Evolutionary conservation across 495 filamentous ascomycete genomes (phyloP).

Genomic region (Letharia columbiana): DNA sequence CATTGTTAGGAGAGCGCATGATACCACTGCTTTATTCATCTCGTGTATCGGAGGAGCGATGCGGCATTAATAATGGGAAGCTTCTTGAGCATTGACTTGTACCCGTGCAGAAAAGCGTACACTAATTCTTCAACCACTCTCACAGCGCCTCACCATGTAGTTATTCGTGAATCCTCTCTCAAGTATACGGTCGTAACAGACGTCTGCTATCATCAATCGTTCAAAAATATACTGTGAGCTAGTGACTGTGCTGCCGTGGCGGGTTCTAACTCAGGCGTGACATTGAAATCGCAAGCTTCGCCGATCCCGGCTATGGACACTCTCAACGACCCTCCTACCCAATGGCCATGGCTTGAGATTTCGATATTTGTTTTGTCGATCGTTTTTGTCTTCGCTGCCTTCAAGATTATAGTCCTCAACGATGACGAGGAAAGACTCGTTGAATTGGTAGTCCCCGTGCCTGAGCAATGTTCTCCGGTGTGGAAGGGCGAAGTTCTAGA

Average conservation of each 20-base stretch:
- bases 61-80: slow-evolving; percentile 1
- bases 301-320: slow-evolving; percentile 10
- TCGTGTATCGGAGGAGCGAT: neutral
- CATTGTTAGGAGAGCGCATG: slow-evolving; percentile 11
- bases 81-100: neutral
- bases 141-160: neutral
- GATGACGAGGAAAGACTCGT: slow-evolving; percentile 42
- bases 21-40: slow-evolving; percentile 16
- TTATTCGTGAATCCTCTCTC: neutral
- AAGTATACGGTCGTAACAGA: neutral
- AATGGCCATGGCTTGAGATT: slow-evolving; percentile 12
- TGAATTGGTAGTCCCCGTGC: slow-evolving; percentile 49
- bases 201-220: neutral
- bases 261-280: neutral
- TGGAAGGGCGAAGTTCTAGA: slow-evolving; percentile 57
- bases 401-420: slow-evolving; percentile 23
- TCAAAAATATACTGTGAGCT: neutral
- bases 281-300: neutral
- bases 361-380: slow-evolving; percentile 20
- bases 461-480: slow-evolving; percentile 44
- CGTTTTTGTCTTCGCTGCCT: slow-evolving; percentile 18
- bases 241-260: neutral
- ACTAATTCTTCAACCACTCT: neutral
- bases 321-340: slow-evolving; percentile 3
- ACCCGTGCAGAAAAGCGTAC: neutral